Base-by-base conservation (phyloP, 169 alveolate species). In the Eimeria maxima region DNA sequence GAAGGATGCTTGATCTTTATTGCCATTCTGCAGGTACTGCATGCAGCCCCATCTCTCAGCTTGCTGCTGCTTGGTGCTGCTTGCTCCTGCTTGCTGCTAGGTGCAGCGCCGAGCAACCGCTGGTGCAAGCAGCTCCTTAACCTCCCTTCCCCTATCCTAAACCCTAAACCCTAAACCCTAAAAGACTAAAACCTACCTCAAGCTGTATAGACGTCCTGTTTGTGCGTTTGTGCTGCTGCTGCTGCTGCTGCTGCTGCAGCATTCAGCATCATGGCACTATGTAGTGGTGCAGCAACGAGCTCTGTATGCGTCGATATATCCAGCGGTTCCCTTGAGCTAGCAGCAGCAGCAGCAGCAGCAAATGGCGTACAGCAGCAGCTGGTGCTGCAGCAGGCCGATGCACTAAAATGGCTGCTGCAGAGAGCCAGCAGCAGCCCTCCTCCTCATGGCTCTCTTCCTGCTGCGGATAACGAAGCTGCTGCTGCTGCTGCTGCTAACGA, bases 1-100 rank as follows among this genome's bases (percentile, higher is more conserved):
- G 45, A 53, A 57, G 65, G 65, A 44, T 90, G 38, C 53, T 90
- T 78, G 95, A 90, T 63, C 90, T 90, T 29, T 71, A 45, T 42
- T 73, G 95, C 47, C 89, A 90, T 67, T 90, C 95, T 2, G 89
- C 90, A 74, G 95, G 95, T 90, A 20, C 71, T 47, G 91, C 91
- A 4, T 27, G 74, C 89, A 44, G 27, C n/a, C 7, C 33, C 63
- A 33, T 33, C 18, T 27, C 63, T 76, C 80, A 18, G 45, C 27
- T 11, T 11, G 20, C 69, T 57, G 69, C 69, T 57, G 69, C 69
- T 57, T 42, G 80, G 47, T 69, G 29, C 47, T 69, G 38, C 38
- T 33, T 71, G 24, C 55, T 69, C 8, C 47, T 69, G 38, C 38
- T 33, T 71, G 24, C 55, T 38, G 84, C 84, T 69, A 73, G 84